A percentile compares a stretch with the other conserved stretches of the same genome.
Conservation (phyloP, 352 stramenopile species). For the Phytophthora aleatoria region DNA sequence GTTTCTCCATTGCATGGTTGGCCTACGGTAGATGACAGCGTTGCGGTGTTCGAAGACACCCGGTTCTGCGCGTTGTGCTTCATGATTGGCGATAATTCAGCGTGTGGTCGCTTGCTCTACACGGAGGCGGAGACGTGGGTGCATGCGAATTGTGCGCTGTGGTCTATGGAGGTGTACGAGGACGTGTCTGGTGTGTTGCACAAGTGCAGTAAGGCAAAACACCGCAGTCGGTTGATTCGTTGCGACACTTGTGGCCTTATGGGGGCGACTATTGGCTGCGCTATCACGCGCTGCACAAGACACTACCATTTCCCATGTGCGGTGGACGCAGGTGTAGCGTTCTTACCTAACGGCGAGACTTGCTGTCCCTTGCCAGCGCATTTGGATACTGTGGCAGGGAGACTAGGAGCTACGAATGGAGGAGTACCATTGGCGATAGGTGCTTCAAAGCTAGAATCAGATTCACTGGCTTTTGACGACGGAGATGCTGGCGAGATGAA, state of each 20-base stretch:
- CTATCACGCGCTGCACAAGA: slow-evolving; percentile 78
- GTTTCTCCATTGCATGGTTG: slow-evolving; percentile 49
- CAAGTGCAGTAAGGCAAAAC: slow-evolving; percentile 89
- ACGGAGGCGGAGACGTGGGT: slow-evolving; percentile 88
- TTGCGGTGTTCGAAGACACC: slow-evolving; percentile 50
- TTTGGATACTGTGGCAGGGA: slow-evolving; percentile 53
- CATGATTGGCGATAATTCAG: slow-evolving; percentile 72
- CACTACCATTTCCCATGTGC: slow-evolving; percentile 96
- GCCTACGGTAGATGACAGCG: slow-evolving; percentile 14
- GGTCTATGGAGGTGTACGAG: slow-evolving; percentile 93
- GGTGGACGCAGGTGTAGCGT: slow-evolving; percentile 71
- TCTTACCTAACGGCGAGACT: slow-evolving; percentile 72
- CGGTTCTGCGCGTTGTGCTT: slow-evolving; percentile 86
- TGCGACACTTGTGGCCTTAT: slow-evolving; percentile 91
- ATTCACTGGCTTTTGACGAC: neutral
- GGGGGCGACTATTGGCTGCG: slow-evolving; percentile 93
- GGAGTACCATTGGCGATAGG: slow-evolving; percentile 2
- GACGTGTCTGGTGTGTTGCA: slow-evolving; percentile 69
- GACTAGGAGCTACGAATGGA: slow-evolving; percentile 21
- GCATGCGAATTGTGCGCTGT: slow-evolving; percentile 93
- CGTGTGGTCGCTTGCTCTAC: slow-evolving; percentile 83
- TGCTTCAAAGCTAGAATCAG: neutral
- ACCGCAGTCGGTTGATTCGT: slow-evolving; percentile 86
- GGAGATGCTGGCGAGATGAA: neutral
- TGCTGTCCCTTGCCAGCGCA: slow-evolving; percentile 64